Percentiles rank a stretch among this genome's conserved stretches.
Conservation (phyloP, 371 early-diverging fungal species). For the Sanchytrium tribonematis region DNA sequence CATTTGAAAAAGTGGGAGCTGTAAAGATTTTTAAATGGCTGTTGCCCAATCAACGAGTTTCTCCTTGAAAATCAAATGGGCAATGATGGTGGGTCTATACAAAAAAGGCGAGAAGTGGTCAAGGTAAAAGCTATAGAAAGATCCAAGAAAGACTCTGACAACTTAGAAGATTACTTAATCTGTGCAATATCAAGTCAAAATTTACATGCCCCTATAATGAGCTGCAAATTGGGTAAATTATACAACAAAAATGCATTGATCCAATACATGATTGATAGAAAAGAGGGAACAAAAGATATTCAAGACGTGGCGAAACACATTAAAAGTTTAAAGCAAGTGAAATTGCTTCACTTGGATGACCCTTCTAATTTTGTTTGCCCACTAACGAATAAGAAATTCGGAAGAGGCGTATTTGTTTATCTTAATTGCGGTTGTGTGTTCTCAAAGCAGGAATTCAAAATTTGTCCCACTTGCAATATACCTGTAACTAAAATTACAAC, state of each 20-base stretch:
- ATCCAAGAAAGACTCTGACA: background rate
- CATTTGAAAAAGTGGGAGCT: no score
- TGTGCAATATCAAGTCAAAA: constrained; percentile 67
- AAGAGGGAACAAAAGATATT: constrained; percentile 42
- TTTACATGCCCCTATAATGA: constrained; percentile 45
- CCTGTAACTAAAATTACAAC: background rate
- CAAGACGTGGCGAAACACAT: constrained; percentile 53
- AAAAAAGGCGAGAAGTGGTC: constrained; percentile 68
- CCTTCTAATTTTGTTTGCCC: background rate
- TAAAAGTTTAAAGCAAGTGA: constrained; percentile 11
- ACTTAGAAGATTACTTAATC: constrained; percentile 40
- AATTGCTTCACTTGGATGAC: background rate
- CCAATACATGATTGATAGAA: constrained; percentile 43
- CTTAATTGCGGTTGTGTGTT: background rate
- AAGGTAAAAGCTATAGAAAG: constrained; percentile 50
- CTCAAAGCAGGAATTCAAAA: background rate
- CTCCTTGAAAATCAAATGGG: no score
- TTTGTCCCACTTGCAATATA: background rate
- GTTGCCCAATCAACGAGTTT: no score
- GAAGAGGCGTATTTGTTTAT: background rate
- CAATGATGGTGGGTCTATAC: constrained; percentile 86
- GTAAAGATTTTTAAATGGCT: no score
- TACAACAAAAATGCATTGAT: constrained; percentile 72
- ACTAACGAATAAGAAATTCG: background rate
- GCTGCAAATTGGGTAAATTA: constrained; percentile 49